These are phyloP conservation scores for Lipomyces kockii DNA, from an alignment of 805 yeast genomes.

Conservation along the genomic window DNA sequence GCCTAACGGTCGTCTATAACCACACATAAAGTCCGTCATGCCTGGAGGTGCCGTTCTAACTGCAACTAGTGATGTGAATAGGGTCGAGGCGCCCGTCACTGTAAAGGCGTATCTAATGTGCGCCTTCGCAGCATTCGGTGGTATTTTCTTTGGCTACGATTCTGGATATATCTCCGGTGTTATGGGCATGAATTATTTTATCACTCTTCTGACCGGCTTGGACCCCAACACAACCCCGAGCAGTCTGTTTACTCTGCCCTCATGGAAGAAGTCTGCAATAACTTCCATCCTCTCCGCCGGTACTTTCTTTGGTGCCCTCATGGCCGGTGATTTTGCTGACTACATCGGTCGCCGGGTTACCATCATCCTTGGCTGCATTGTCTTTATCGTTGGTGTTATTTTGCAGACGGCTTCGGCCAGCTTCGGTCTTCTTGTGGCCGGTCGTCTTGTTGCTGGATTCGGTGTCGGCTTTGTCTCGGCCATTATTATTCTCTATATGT, in stretches of 20 bases:
- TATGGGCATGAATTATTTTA: conserved; percentile 73
- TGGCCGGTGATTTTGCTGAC: conserved; percentile 84
- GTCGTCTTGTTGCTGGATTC: conserved; percentile 65
- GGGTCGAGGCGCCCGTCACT: conserved; percentile 23
- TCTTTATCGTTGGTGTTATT: conserved; percentile 82
- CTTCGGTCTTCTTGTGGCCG: conserved; percentile 79
- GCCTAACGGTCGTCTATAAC: not conserved
- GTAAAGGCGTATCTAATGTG: conserved; percentile 67
- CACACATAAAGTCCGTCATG: conserved; percentile 1
- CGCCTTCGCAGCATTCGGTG: conserved; percentile 85
- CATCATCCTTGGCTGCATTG: conserved; percentile 68
- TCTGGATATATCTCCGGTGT: conserved; percentile 83
- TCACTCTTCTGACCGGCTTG: conserved; percentile 54
- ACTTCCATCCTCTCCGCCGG: conserved; percentile 95
- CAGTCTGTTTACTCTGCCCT: conserved; percentile 7
- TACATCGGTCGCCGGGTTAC: conserved; percentile 80
- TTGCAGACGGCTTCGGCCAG: conserved; percentile 78
- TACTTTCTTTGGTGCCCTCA: conserved; percentile 75
- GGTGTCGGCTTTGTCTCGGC: conserved; percentile 81
- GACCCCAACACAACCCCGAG: conserved; percentile 16
- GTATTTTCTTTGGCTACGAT: conserved; percentile 86
- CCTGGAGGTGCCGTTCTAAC: conserved; percentile 13
- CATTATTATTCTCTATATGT: conserved; percentile 74
- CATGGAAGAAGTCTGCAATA: conserved; percentile 58
- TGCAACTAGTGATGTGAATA: not conserved